These are phyloP conservation scores for Cladobotryum mycophilum DNA, from an alignment of 2,329 filamentous ascomycete species.

Conservation along the genomic window DNA sequence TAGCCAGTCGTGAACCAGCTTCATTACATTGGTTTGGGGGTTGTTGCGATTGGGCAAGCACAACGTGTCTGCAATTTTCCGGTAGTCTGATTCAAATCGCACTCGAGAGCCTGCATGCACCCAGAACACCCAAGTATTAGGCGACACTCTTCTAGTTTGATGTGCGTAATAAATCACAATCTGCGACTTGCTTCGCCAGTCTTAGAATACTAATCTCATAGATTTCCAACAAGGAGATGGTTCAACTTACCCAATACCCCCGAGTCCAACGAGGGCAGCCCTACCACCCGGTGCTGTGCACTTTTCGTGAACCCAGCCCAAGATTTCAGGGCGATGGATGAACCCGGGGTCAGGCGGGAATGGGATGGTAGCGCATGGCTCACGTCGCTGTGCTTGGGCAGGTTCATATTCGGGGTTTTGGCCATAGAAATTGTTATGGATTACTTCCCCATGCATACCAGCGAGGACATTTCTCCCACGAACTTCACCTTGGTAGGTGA, in stretches of 20 bases:
- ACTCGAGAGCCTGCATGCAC: background rate
- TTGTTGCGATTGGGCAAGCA: background rate
- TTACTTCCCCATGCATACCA: no score
- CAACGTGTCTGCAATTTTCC: background rate
- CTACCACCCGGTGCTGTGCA: slow-evolving; percentile 15
- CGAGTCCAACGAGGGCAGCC: slow-evolving; percentile 28
- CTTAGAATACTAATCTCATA: background rate
- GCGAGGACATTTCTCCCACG: no score
- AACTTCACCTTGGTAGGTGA: no score
- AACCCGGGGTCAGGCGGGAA: slow-evolving; percentile 27
- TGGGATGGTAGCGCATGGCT: slow-evolving; percentile 14
- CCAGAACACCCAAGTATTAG: slow-evolving; percentile 1
- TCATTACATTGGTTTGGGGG: slow-evolving; percentile 16
- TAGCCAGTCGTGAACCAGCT: slow-evolving; percentile 26
- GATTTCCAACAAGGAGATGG: background rate
- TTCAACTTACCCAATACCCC: slow-evolving; percentile 23
- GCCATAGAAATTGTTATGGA: no score
- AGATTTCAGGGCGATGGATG: slow-evolving; percentile 22
- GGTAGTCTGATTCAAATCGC: background rate
- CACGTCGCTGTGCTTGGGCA: background rate
- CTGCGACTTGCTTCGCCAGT: background rate
- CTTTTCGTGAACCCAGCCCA: slow-evolving; percentile 17
- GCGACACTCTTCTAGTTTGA: background rate
- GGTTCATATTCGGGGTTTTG: background rate
- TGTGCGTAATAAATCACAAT: slow-evolving; percentile 3